A percentile compares a stretch with the other conserved stretches of the same genome.
phyloP scores from a whole-genome alignment of 2,329 filamentous ascomycete genomes.

The Alternaria longipes region DNA sequence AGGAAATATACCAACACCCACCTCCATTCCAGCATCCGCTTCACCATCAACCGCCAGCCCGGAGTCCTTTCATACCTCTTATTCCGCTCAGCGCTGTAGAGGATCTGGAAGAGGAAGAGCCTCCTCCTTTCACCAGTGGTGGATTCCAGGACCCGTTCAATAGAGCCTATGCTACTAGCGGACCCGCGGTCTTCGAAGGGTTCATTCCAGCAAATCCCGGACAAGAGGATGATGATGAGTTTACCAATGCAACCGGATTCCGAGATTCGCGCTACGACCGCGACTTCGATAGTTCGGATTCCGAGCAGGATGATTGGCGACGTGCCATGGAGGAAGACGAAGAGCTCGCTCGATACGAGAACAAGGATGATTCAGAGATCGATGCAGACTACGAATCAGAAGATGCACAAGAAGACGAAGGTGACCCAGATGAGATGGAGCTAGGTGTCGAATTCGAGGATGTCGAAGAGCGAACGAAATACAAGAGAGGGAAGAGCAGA shows the following conservation, averaged over 20 bases:
- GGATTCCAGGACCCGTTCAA: slow-evolving; percentile 34
- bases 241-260: slow-evolving; percentile 31
- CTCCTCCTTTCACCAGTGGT: slow-evolving; percentile 23
- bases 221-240: slow-evolving; percentile 46
- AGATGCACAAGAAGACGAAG: slow-evolving; percentile 44
- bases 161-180: slow-evolving; percentile 34
- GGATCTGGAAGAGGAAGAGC: slow-evolving; percentile 25
- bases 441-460: slow-evolving; percentile 42
- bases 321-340: slow-evolving; percentile 34
- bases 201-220: slow-evolving; percentile 49
- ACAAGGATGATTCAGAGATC: slow-evolving; percentile 42
- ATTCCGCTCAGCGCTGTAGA: slow-evolving; percentile 36
- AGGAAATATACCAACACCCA: slow-evolving; percentile 28
- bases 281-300: slow-evolving; percentile 37
- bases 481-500: slow-evolving; percentile 26
- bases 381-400: slow-evolving; percentile 50
- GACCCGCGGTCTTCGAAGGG: slow-evolving; percentile 51
- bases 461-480: slow-evolving; percentile 29
- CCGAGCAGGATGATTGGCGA: slow-evolving; percentile 39
- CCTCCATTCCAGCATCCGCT: slow-evolving; percentile 19
- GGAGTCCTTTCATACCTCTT: slow-evolving; percentile 30
- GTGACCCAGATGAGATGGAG: slow-evolving; percentile 45
- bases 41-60: slow-evolving; percentile 18
- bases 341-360: slow-evolving; percentile 39
- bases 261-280: slow-evolving; percentile 31